A percentile compares a stretch with the other conserved stretches of the same genome.
Evolutionary conservation across 495 filamentous ascomycete genomes (phyloP).

Genomic region (Penicillium goetzii): DNA sequence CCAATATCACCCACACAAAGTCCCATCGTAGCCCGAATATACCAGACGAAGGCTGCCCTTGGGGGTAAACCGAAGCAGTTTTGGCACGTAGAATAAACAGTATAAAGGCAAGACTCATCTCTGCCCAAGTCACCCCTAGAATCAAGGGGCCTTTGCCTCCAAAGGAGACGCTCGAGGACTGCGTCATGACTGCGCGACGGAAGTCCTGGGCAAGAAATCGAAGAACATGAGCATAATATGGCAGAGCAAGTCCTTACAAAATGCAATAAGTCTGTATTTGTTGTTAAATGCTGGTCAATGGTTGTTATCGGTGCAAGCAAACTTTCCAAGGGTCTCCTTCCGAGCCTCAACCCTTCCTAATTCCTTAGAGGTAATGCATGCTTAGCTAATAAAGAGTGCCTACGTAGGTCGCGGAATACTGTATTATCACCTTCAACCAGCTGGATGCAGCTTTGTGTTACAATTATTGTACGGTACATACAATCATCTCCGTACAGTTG

Average conservation of each 20-base stretch:
- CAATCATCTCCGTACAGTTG: neutral
- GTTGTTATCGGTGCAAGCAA: neutral
- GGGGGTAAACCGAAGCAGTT: constrained; percentile 26
- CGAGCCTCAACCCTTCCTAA: neutral
- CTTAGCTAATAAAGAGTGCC: neutral
- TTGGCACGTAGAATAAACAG: constrained; percentile 33
- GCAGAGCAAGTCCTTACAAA: neutral
- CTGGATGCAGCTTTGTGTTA: neutral
- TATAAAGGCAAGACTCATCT: constrained; percentile 28
- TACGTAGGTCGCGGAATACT: neutral
- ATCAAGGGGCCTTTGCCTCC: constrained; percentile 32
- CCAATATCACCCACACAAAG: constrained; percentile 34
- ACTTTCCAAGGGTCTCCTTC: neutral
- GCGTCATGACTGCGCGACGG: constrained; percentile 4
- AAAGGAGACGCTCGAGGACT: constrained; percentile 11
- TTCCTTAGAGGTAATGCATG: neutral
- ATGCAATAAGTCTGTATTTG: neutral
- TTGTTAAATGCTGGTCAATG: neutral
- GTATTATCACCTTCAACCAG: neutral
- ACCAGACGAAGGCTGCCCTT: constrained; percentile 14
- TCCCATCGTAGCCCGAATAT: constrained; percentile 33
- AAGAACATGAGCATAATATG: neutral
- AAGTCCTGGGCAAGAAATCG: neutral
- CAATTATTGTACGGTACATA: neutral
- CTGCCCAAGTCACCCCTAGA: constrained; percentile 35